Evolutionary conservation across 2,329 filamentous ascomycete species (phyloP), one percentile per base, ranked within the genome.

Genomic region (Leptodontidium sp.): DNA sequence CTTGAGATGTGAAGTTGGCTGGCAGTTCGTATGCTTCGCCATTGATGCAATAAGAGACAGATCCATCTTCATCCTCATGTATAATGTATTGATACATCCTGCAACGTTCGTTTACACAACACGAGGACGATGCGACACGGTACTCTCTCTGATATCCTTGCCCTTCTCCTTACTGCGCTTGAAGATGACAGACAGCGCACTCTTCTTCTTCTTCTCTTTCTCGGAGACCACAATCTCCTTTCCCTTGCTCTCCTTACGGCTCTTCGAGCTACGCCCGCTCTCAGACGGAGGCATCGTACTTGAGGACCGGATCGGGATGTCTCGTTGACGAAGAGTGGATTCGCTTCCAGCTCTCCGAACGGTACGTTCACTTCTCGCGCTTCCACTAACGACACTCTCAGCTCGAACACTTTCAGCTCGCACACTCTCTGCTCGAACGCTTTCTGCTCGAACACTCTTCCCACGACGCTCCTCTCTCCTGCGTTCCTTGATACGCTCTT

Each of bases 141-240:
- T 63, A 24, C 68, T 69, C 61, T 67, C 68, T 29, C 68, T 47
- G 38, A 68, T 61, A 58, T 71, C 68, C 57, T 77, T 79, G 67
- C 79, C 79, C 62, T 81, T 70, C 43, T 75, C 69, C 21, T 71
- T 75, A 26, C 64, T 67, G 45, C 66, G 66, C 59, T 69, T 73
- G 61, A 74, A 71, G 9, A 74, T 52, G 1, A 67, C 43, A 7
- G 65, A 65, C 9, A 74, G 61, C 9, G 67, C 55, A 32, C 57
- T 68, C 59, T 67, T 70, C 57, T 73, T 21, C 21, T 21, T 73
- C 17, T 75, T 71, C 49, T 74, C 74, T 26, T 74, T 72, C 38
- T 74, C 74, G 11, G 66, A 71, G 38, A 77, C 75, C 12, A 70
- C 62, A 21, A 67, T 78, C 67, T 80, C 80, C 59, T 81, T 70